Base-by-base conservation (phyloP, 2,329 filamentous ascomycete species). In the Phyllosticta paracitricarpa region DNA sequence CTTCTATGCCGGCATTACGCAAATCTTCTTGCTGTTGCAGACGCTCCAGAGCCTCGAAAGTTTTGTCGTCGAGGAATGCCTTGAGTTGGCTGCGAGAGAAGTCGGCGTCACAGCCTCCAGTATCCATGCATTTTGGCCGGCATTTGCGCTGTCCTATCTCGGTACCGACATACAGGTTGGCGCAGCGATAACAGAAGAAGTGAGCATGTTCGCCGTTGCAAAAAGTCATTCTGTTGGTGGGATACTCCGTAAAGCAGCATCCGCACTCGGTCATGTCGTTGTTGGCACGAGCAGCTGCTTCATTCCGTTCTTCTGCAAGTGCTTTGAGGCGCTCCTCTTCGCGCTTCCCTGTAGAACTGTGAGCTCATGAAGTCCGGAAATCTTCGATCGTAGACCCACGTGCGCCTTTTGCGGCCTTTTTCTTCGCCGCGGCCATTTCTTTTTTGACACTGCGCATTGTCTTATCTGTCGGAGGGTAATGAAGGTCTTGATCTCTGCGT, bases 11-110 rank as follows among this genome's bases (percentile, higher is more conserved):
- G 0, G 89, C 89, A 63, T 83, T 77, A n/a, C 83, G 82, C 51
- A 96, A 77, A 25, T 84, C 82, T 19, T 86, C 81, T 67, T 88
- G 83, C 70, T 89, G 85, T 69, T 92, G 87, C 58, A 92, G 81
- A 24, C 83, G 80, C 61, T 88, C 87, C 2, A 96, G 76, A 8
- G 85, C 87, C 2, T 79, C 75, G 30, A 82, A 77, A 0, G 85
- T 77, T 54, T 81, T 82, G 17, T 80, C 74, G 63, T 85, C 80
- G 0, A 91, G 73, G 53, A 87, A 85, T 4, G 78, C 72, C 24
- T 75, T 72, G 51, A 84, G 79, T 65, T 89, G 81, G 7, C 75
- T 68, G 5, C 70, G 73, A 7, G 80, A 76, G 68, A 92, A 93
- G 0, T 78, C 77, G 3, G 80, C 84, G 0, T 76, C 70, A 70